These are phyloP conservation scores for Solanum chilense DNA, from an alignment of 257 asterid genomes.

Conservation along the genomic window DNA sequence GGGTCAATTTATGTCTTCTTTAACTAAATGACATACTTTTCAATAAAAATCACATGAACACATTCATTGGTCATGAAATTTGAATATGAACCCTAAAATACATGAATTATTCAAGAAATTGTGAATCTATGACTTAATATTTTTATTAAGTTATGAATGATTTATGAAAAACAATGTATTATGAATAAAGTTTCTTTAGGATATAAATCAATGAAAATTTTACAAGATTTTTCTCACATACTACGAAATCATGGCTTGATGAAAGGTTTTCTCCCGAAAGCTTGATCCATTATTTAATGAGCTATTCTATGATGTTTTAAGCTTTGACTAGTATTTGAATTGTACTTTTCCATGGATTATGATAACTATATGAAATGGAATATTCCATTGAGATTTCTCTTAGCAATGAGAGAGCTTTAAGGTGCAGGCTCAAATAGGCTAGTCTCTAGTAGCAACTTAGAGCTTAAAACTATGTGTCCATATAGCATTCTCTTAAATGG, in stretches of 20 bases:
- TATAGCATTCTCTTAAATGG: background rate
- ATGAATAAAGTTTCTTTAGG: background rate
- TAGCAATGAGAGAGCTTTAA: background rate
- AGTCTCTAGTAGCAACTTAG: background rate
- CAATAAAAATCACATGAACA: background rate
- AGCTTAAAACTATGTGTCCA: background rate
- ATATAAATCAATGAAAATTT: background rate
- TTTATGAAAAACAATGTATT: background rate
- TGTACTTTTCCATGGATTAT: background rate
- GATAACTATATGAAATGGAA: background rate
- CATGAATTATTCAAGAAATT: background rate
- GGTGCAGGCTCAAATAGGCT: background rate
- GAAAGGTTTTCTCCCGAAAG: background rate
- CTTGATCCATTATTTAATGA: too few relatives aligned
- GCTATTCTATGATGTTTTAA: too few relatives aligned
- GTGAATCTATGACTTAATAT: background rate
- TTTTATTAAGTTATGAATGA: background rate
- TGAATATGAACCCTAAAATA: background rate
- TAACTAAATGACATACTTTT: background rate
- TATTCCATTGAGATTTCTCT: background rate
- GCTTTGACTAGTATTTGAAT: background rate
- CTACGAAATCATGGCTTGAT: background rate
- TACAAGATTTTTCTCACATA: background rate
- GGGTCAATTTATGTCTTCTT: background rate
- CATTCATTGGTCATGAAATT: background rate